phyloP scores from a whole-genome alignment of 2,329 filamentous ascomycete species.

The Curvularia sp. region DNA sequence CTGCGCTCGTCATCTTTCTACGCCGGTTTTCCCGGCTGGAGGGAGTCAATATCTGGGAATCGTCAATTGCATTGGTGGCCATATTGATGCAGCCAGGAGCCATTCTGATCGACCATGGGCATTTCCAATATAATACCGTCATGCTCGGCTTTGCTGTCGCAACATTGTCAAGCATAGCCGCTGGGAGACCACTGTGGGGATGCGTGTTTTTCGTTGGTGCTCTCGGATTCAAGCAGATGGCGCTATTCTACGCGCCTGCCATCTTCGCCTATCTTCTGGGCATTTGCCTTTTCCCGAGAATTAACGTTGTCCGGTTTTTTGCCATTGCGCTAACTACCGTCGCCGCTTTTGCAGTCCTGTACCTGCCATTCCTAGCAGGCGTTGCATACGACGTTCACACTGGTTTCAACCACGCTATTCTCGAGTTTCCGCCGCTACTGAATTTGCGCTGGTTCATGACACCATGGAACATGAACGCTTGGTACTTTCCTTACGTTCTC shows the following conservation, averaged over 20 bases:
- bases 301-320: slow-evolving; percentile 72
- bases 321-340: slow-evolving; percentile 77
- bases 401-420: slow-evolving; percentile 60
- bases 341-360: slow-evolving; percentile 74
- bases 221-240: slow-evolving; percentile 99
- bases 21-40: slow-evolving; percentile 79
- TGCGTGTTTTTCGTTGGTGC: slow-evolving; percentile 93
- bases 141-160: slow-evolving; percentile 93
- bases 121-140: slow-evolving; percentile 98
- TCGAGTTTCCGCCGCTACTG: slow-evolving; percentile 12
- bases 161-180: slow-evolving; percentile 86
- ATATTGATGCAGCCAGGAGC: slow-evolving; percentile 90
- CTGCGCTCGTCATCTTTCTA: slow-evolving; percentile 83
- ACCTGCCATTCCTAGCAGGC: slow-evolving; percentile 77
- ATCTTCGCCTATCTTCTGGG: slow-evolving; percentile 93
- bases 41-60: slow-evolving; percentile 80
- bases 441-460: slow-evolving; percentile 33
- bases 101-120: slow-evolving; percentile 92
- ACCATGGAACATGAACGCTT: slow-evolving; percentile 66
- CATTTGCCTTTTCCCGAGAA: slow-evolving; percentile 76
- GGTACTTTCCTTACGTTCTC: slow-evolving; percentile 76
- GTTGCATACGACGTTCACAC: slow-evolving; percentile 71
- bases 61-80: slow-evolving; percentile 83
- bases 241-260: slow-evolving; percentile 91
- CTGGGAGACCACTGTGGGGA: slow-evolving; percentile 83